Evolutionary conservation across 2,329 filamentous ascomycete species (phyloP).

Genomic region (Paecilomyces formosus): DNA sequence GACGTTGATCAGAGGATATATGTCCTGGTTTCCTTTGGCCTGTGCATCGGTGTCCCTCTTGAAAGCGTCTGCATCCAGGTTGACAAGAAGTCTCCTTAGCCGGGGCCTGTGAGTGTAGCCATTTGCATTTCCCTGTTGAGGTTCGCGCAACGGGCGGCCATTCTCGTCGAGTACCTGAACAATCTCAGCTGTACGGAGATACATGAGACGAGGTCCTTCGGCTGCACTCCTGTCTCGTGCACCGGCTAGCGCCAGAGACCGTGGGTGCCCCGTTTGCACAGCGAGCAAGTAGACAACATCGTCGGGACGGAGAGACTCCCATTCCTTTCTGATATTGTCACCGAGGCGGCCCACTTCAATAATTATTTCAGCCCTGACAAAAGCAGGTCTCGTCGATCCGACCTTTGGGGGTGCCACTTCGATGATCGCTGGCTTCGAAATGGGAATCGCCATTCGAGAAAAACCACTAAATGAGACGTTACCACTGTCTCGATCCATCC

Average conservation of each 20-base stretch:
- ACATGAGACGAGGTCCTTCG: conserved; percentile 59
- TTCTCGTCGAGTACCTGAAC: conserved; percentile 81
- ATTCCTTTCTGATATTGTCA: conserved; percentile 70
- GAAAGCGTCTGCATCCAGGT: conserved; percentile 72
- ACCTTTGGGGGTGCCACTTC: conserved; percentile 79
- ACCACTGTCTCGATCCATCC: conserved; percentile 55
- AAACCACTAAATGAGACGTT: conserved; percentile 69
- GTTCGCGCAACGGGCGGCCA: conserved; percentile 62
- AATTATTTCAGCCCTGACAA: conserved; percentile 77
- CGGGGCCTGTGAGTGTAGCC: conserved; percentile 52
- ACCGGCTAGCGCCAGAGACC: conserved; percentile 9
- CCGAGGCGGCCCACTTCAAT: conserved; percentile 76
- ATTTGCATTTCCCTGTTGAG: conserved; percentile 48
- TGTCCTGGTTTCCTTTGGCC: conserved; percentile 61
- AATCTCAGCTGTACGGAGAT: conserved; percentile 76
- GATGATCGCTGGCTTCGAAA: conserved; percentile 76
- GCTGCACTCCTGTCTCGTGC: conserved; percentile 18
- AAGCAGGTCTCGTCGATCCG: conserved; percentile 73
- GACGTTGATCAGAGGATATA: conserved; percentile 80
- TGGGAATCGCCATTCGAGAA: conserved; percentile 85
- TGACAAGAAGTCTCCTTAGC: conserved; percentile 66
- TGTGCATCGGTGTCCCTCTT: conserved; percentile 64
- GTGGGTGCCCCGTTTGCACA: conserved; percentile 52
- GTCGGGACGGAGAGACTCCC: conserved; percentile 78
- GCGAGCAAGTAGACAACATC: conserved; percentile 85